Percentiles rank a stretch among this genome's conserved stretches.
These are phyloP conservation scores for Phytophthora capsici DNA, from an alignment of 352 stramenopile species.

Conservation along the genomic window DNA sequence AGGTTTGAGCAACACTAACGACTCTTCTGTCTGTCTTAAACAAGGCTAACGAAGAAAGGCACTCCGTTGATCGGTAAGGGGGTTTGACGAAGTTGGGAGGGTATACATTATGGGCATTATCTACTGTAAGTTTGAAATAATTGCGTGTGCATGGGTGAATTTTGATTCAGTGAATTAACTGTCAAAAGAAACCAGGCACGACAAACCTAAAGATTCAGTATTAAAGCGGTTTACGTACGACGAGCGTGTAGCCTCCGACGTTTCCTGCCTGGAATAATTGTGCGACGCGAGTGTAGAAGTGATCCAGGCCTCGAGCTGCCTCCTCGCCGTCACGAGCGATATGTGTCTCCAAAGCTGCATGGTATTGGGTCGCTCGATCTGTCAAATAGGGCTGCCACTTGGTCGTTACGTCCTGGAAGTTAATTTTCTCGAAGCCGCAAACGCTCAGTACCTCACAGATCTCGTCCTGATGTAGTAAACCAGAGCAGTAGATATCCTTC, in stretches of 20 bases:
- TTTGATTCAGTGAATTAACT: not conserved
- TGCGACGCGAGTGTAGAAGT: slow-evolving; percentile 78
- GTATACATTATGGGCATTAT: too few species aligned
- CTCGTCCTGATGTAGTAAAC: slow-evolving; percentile 50
- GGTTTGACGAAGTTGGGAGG: too few species aligned
- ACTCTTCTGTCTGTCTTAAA: too few species aligned
- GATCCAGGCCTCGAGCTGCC: slow-evolving; percentile 58
- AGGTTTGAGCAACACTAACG: too few species aligned
- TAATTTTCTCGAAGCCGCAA: slow-evolving; percentile 60
- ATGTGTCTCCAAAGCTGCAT: slow-evolving; percentile 52
- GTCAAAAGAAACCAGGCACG: slow-evolving; percentile 3
- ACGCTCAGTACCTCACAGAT: slow-evolving; percentile 45
- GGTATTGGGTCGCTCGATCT: slow-evolving; percentile 49
- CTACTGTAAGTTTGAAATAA: too few species aligned
- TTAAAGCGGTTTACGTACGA: slow-evolving; percentile 43
- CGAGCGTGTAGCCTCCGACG: slow-evolving; percentile 70
- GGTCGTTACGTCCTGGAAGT: slow-evolving; percentile 66
- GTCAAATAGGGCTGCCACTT: slow-evolving; percentile 75
- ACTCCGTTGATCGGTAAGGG: too few species aligned
- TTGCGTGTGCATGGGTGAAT: not conserved
- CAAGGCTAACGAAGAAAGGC: too few species aligned
- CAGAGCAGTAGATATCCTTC: slow-evolving; percentile 69
- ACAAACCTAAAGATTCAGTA: slow-evolving; percentile 23
- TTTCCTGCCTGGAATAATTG: slow-evolving; percentile 61
- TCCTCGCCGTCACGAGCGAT: slow-evolving; percentile 60